phyloP scores from a whole-genome alignment of 1,139 yeast genomes.

The Protomyces inundatus region DNA sequence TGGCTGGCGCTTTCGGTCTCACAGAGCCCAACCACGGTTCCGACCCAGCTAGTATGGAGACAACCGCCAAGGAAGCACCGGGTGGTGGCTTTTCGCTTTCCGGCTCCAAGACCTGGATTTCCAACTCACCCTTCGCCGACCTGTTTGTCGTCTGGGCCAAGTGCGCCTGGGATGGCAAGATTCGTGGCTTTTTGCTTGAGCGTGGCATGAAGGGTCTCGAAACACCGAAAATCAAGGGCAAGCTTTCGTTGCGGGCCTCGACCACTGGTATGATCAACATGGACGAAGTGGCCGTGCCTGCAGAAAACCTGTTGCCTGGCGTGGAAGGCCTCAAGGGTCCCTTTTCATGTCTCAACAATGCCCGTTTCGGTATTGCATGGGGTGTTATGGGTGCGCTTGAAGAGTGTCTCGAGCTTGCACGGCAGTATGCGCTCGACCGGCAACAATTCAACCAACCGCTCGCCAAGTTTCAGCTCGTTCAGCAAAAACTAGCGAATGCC shows the following conservation, averaged over 20 bases:
- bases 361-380: conserved; percentile 47
- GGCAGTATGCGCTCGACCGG: conserved; percentile 43
- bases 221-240: conserved; percentile 44
- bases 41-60: conserved; percentile 47
- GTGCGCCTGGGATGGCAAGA: conserved; percentile 40
- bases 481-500: conserved; percentile 46
- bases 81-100: conserved; percentile 43
- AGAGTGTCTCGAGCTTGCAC: conserved; percentile 41
- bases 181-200: conserved; percentile 45
- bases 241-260: conserved; percentile 44
- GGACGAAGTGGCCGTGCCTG: conserved; percentile 46
- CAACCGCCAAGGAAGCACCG: conserved; percentile 42
- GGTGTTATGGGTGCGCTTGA: conserved; percentile 47
- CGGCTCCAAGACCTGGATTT: conserved; percentile 47
- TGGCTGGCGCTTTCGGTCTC: conserved; percentile 45
- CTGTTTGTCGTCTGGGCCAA: conserved; percentile 45
- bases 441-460: conserved; percentile 43
- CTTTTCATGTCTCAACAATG: conserved; percentile 45
- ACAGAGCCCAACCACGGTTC: conserved; percentile 48
- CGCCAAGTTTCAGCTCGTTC: conserved; percentile 44
- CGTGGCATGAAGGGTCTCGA: conserved; percentile 40
- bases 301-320: conserved; percentile 43
- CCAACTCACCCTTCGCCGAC: conserved; percentile 47
- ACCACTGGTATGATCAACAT: conserved; percentile 46
- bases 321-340: conserved; percentile 46